These are phyloP conservation scores for Pulicaria dysenterica DNA, from an alignment of 129 eudicot genomes.

Conservation along the genomic window DNA sequence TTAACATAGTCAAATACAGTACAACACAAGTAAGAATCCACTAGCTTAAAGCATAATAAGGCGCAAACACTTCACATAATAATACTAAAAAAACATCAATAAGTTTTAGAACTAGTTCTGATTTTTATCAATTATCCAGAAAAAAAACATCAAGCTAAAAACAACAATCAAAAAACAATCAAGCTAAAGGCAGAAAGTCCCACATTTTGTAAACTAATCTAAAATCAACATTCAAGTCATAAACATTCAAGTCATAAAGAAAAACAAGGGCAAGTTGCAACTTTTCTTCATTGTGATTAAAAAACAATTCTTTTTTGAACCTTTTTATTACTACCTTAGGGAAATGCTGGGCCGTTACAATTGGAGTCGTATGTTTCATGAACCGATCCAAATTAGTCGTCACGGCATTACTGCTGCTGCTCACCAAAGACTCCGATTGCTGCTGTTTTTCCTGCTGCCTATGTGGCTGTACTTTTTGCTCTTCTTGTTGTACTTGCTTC, in stretches of 20 bases:
- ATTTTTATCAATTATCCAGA: conserved; percentile 3
- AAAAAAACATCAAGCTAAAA: conserved; percentile 1
- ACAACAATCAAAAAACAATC: conserved; percentile 13
- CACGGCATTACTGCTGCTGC: conserved; percentile 10
- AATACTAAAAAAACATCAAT: not conserved
- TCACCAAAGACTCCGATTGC: conserved; percentile 28
- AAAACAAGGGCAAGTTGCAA: not conserved
- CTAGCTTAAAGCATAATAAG: not conserved
- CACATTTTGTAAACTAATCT: conserved; percentile 10
- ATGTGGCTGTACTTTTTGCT: conserved; percentile 39
- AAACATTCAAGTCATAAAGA: not conserved
- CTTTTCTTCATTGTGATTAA: not conserved
- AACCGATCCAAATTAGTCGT: conserved; percentile 82
- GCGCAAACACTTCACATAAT: conserved; percentile 11
- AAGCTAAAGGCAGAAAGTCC: not conserved
- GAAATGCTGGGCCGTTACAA: conserved; percentile 69
- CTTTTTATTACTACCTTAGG: conserved; percentile 54
- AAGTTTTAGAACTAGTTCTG: not conserved
- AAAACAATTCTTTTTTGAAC: not conserved
- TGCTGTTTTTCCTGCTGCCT: conserved; percentile 32
- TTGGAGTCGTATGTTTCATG: conserved; percentile 83
- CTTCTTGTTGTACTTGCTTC: conserved; percentile 42
- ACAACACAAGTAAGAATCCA: conserved; percentile 24
- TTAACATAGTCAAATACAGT: conserved; percentile 22
- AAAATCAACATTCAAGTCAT: not conserved